A percentile compares a stretch with the other conserved stretches of the same genome.
Evolutionary conservation across 164 flowering plant genomes (phyloP).

Genomic region (Warburgia ugandensis): DNA sequence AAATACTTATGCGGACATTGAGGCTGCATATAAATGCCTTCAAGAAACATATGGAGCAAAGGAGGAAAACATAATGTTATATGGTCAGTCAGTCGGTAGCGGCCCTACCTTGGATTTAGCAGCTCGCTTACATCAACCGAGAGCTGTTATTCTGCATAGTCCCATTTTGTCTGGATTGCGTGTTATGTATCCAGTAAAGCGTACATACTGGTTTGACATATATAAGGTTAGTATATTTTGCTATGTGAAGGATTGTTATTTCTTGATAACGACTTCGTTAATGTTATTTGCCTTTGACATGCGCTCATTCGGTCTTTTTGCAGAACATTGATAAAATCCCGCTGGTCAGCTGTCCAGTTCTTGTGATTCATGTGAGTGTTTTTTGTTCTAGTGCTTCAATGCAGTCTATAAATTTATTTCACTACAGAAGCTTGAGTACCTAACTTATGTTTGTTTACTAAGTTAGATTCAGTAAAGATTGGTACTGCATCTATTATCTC

Average conservation of each 20-base stretch:
- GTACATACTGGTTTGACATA: conserved; percentile 82
- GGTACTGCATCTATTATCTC: too few relatives aligned
- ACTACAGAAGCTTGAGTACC: too few relatives aligned
- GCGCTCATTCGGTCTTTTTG: conserved; percentile 14
- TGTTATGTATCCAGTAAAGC: conserved; percentile 83
- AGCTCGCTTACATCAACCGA: conserved; percentile 42
- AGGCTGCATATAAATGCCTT: conserved; percentile 78
- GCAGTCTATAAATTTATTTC: too few relatives aligned
- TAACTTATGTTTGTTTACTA: too few relatives aligned
- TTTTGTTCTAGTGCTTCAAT: conserved; percentile 3
- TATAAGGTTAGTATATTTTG: conserved; percentile 49
- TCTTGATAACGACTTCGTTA: too few relatives aligned
- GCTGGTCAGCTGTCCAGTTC: conserved; percentile 64
- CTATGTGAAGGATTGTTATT: too few relatives aligned
- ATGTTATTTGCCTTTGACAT: too few relatives aligned
- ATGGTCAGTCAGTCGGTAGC: conserved; percentile 92
- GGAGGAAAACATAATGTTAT: conserved; percentile 71
- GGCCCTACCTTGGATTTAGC: conserved; percentile 87
- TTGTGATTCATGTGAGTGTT: conserved; percentile 82
- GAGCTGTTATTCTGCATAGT: conserved; percentile 88
- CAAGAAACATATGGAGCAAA: conserved; percentile 60
- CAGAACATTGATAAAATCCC: conserved; percentile 59
- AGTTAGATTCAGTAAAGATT: too few relatives aligned
- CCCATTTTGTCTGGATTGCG: conserved; percentile 80
- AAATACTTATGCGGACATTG: conserved; percentile 81